phyloP scores from a whole-genome alignment of 208 protist species.

The Novymonas esmeraldas region DNA sequence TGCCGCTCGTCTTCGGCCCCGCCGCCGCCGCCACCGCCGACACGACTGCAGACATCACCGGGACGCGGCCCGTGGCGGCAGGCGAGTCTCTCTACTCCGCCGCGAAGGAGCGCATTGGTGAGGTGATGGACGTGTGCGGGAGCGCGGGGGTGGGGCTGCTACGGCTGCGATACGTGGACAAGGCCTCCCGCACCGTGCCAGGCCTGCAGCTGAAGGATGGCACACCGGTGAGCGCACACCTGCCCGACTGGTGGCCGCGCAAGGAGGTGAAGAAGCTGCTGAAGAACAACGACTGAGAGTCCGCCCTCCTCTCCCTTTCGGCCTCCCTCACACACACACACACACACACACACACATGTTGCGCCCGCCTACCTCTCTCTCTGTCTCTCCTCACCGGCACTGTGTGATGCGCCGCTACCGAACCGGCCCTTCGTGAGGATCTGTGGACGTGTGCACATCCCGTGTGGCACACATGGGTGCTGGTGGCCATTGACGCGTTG shows the following conservation, averaged over 20 bases:
- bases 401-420: no score
- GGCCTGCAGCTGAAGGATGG: constrained; percentile 48
- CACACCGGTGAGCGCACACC: constrained; percentile 30
- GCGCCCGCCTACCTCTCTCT: neutral
- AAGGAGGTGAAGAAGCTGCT: constrained; percentile 77
- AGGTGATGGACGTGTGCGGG: constrained; percentile 58
- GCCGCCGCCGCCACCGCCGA: neutral
- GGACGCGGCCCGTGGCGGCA: constrained; percentile 10
- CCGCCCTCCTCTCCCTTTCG: neutral
- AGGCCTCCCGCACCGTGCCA: constrained; percentile 44
- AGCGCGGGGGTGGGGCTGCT: constrained; percentile 62
- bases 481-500: no score
- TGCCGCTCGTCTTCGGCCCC: constrained; percentile 71
- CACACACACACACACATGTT: neutral
- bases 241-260: constrained; percentile 79
- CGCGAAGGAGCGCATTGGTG: constrained; percentile 59
- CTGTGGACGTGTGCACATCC: no score
- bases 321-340: neutral
- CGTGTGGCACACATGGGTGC: no score
- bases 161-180: constrained; percentile 75
- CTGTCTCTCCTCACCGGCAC: no score
- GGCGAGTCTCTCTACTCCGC: constrained; percentile 49
- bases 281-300: constrained; percentile 41
- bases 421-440: no score
- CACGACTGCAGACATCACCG: neutral